Percentiles rank a stretch among this genome's conserved stretches.
phyloP scores from a whole-genome alignment of 2,329 filamentous ascomycete species.

The Phialophora tarda region DNA sequence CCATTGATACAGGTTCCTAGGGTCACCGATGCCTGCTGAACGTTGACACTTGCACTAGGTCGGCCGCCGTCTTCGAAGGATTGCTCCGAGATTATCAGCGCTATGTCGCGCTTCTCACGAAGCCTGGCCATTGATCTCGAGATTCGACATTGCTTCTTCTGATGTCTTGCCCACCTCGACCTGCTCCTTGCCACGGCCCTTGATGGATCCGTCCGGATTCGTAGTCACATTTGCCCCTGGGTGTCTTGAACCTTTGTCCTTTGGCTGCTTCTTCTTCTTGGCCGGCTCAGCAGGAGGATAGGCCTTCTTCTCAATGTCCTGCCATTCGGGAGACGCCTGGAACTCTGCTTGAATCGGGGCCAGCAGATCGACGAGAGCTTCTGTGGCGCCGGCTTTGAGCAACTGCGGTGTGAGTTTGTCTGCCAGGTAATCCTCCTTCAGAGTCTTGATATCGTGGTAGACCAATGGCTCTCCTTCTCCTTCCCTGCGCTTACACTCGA shows the following conservation, averaged over 20 bases:
- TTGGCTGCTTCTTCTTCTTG: conserved; percentile 71
- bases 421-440: conserved; percentile 78
- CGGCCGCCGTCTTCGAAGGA: neutral
- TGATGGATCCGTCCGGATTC: conserved; percentile 35
- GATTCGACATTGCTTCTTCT: conserved; percentile 37
- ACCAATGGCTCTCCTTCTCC: conserved; percentile 74
- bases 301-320: conserved; percentile 74
- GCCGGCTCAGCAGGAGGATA: conserved; percentile 74
- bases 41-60: neutral
- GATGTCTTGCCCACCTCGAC: conserved; percentile 37
- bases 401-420: conserved; percentile 87
- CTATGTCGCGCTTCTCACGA: conserved; percentile 9
- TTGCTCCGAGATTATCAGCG: neutral
- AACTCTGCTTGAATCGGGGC: conserved; percentile 78
- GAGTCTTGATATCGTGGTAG: conserved; percentile 75
- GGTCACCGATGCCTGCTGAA: neutral
- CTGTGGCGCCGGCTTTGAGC: conserved; percentile 81
- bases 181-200: conserved; percentile 35
- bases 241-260: conserved; percentile 73
- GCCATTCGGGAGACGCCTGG: conserved; percentile 75
- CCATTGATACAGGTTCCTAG: neutral
- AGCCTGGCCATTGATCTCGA: conserved; percentile 33
- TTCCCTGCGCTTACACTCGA: conserved; percentile 67
- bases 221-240: conserved; percentile 50
- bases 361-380: conserved; percentile 68